A percentile compares a stretch with the other conserved stretches of the same genome.
phyloP scores from a whole-genome alignment of 2,329 filamentous ascomycete species.

The Penicillium glabrum region DNA sequence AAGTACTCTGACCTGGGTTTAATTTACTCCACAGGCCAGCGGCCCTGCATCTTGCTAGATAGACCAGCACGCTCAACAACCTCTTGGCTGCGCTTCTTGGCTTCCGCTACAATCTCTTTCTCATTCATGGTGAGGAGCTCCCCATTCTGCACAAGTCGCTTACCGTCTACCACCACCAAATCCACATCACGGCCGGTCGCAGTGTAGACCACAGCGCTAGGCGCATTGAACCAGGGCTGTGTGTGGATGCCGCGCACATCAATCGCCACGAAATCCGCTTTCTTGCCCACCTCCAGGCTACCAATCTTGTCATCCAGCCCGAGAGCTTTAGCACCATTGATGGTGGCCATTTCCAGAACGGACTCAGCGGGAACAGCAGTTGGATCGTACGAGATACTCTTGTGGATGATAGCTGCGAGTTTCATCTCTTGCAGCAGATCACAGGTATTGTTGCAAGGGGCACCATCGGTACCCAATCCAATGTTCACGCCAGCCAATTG shows the following conservation, averaged over 20 bases:
- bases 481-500: slow-evolving; percentile 48
- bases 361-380: slow-evolving; percentile 45
- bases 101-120: slow-evolving; percentile 39
- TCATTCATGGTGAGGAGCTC: slow-evolving; percentile 43
- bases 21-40: slow-evolving; percentile 35
- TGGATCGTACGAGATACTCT: slow-evolving; percentile 45
- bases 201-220: slow-evolving; percentile 46
- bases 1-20: not conserved
- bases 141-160: slow-evolving; percentile 38
- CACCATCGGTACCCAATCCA: slow-evolving; percentile 53
- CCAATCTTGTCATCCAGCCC: slow-evolving; percentile 44
- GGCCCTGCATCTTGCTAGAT: slow-evolving; percentile 34
- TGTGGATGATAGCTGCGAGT: slow-evolving; percentile 52
- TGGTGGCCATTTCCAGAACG: slow-evolving; percentile 54
- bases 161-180: slow-evolving; percentile 46
- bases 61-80: slow-evolving; percentile 42
- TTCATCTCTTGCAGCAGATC: slow-evolving; percentile 57
- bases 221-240: slow-evolving; percentile 42
- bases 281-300: slow-evolving; percentile 43
- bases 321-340: slow-evolving; percentile 51
- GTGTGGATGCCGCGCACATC: slow-evolving; percentile 33
- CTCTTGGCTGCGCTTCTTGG: slow-evolving; percentile 34
- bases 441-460: slow-evolving; percentile 54
- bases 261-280: slow-evolving; percentile 42
- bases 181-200: slow-evolving; percentile 47